Evolutionary conservation across 73 alveolate species (phyloP), one percentile per base, ranked within the genome.

Genomic region (Tetrahymena malaccensis): DNA sequence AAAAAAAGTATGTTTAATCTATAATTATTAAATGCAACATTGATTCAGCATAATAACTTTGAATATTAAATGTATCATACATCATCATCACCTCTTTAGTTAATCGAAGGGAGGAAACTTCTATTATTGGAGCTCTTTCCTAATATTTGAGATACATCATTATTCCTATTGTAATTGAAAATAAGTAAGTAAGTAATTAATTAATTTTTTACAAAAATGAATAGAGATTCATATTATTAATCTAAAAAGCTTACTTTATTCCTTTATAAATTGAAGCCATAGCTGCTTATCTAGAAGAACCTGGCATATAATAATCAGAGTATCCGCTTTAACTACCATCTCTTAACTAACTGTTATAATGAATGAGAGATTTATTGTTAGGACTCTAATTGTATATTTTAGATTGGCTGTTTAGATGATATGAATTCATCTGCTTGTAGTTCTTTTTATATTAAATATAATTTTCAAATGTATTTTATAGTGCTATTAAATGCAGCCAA

Each of bases 221-320:
- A 13, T 13, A 44, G 22, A 44, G 9, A 44, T 44, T 11, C 58
- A 44, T 11, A 44, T 13, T 35, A 2, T 40, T 40, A 40, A 83
- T 58, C 43, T 35, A 83, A 34, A 21, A 40, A 6, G 9, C 16
- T 25, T 95, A 95, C 97, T 89, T 85, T 50, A 95, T 95, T 50
- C 95, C 97, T 95, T 89, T 95, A 35, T 95, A 93, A 43, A 95
- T 95, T 13, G 97, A 95, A 43, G 89, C 83, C 95, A 95, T 85
- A 6, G 97, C 97, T 2, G 94, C 95, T 70, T 70, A 70, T 70
- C 89, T 70, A 70, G 89, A 70, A 70, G 89, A 70, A 4, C 89
- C 89, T 70, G 89, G 89, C 89, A 70, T 70, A n/a, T 70, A 70
- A 70, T 70, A 70, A n/a, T 70, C 89, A 2, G 89, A 22, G 25